A percentile compares a stretch with the other conserved stretches of the same genome.
phyloP scores from a whole-genome alignment of 1,284 basidiomycete species.

The Pulchroboletus neoregius region DNA sequence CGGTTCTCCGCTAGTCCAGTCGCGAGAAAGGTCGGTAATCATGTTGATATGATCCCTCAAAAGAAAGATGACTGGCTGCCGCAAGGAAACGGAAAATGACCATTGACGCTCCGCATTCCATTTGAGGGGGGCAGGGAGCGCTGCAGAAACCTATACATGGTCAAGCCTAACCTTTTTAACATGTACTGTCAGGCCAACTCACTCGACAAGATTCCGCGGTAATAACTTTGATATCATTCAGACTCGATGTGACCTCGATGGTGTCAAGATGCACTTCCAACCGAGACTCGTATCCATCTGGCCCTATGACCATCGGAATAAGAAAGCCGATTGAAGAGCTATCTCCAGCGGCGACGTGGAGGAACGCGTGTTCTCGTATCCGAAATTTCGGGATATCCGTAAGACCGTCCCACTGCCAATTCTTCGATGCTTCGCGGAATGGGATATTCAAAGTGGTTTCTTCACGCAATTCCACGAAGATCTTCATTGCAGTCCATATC shows the following conservation, averaged over 20 bases:
- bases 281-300: slow-evolving; percentile 71
- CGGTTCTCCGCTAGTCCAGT: slow-evolving; percentile 82
- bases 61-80: slow-evolving; percentile 69
- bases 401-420: slow-evolving; percentile 81
- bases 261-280: slow-evolving; percentile 82
- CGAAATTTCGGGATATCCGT: slow-evolving; percentile 47
- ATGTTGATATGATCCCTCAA: slow-evolving; percentile 91
- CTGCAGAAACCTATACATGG: slow-evolving; percentile 51
- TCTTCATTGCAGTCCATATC: slow-evolving; percentile 73
- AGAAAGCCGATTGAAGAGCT: slow-evolving; percentile 81
- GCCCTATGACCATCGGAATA: slow-evolving; percentile 73
- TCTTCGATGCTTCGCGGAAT: slow-evolving; percentile 85
- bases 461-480: slow-evolving; percentile 77
- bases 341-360: slow-evolving; percentile 74
- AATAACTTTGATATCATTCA: slow-evolving; percentile 81
- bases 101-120: slow-evolving; percentile 77
- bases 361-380: slow-evolving; percentile 62
- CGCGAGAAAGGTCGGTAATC: slow-evolving; percentile 83
- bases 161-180: slow-evolving; percentile 5
- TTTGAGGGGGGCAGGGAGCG: slow-evolving; percentile 58
- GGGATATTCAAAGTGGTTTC: slow-evolving; percentile 77
- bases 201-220: slow-evolving; percentile 74
- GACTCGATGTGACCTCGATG: slow-evolving; percentile 73
- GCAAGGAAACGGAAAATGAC: slow-evolving; percentile 68
- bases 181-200: slow-evolving; percentile 23